Conservation (phyloP, 352 stramenopile genomes). For the Phytophthora nicotianae region DNA sequence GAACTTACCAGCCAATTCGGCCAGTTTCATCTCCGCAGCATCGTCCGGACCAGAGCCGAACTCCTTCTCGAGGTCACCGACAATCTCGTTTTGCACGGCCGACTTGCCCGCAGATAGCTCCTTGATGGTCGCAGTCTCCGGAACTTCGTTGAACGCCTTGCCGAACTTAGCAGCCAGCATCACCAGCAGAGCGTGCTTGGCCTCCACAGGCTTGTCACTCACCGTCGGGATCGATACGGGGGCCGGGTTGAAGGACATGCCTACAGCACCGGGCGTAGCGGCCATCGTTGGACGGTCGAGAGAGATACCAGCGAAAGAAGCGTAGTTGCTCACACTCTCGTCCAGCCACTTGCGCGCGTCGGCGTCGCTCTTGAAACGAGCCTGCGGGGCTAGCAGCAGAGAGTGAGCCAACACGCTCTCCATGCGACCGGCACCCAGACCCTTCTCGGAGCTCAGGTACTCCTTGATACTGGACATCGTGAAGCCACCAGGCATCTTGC, state of each 20-base stretch:
- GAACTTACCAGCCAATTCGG: slow-evolving; percentile 74
- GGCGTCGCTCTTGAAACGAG: slow-evolving; percentile 71
- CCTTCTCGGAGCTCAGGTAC: slow-evolving; percentile 63
- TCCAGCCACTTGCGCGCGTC: slow-evolving; percentile 87
- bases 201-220: slow-evolving; percentile 61
- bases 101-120: slow-evolving; percentile 82
- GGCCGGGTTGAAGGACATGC: slow-evolving; percentile 45
- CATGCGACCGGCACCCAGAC: slow-evolving; percentile 67
- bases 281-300: slow-evolving; percentile 41
- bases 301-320: slow-evolving; percentile 74
- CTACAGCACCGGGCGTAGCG: slow-evolving; percentile 34
- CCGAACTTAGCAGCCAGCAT: slow-evolving; percentile 80
- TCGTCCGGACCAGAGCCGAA: slow-evolving; percentile 80
- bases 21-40: slow-evolving; percentile 76
- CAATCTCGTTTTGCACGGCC: slow-evolving; percentile 89
- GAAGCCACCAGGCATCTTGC: slow-evolving; percentile 88
- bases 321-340: slow-evolving; percentile 67
- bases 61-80: slow-evolving; percentile 86
- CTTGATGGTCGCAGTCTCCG: slow-evolving; percentile 75
- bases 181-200: slow-evolving; percentile 78
- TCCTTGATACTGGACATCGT: slow-evolving; percentile 81
- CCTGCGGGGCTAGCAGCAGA: slow-evolving; percentile 58
- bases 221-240: slow-evolving; percentile 62
- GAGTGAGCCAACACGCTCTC: slow-evolving; percentile 81
- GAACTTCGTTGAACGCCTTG: slow-evolving; percentile 73